phyloP scores from a whole-genome alignment of 2,329 filamentous ascomycete species.

The Hypoxylon sp. region DNA sequence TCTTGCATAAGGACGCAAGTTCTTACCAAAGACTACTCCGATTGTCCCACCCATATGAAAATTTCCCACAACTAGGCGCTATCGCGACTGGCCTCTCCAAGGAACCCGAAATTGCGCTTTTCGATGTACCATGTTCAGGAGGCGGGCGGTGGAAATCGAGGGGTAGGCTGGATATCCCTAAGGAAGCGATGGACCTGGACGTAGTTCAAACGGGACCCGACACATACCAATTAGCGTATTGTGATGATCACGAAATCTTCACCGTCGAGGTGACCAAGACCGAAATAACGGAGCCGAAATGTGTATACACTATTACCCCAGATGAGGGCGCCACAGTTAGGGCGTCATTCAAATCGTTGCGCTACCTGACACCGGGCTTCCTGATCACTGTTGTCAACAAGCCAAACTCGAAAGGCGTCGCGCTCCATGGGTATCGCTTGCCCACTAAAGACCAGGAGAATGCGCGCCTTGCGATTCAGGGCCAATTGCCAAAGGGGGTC shows the following conservation, averaged over 20 bases:
- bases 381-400: slow-evolving; percentile 71
- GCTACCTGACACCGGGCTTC: slow-evolving; percentile 72
- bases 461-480: slow-evolving; percentile 67
- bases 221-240: slow-evolving; percentile 82
- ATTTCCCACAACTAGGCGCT: slow-evolving; percentile 77
- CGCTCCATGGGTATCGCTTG: slow-evolving; percentile 71
- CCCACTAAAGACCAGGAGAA: slow-evolving; percentile 59
- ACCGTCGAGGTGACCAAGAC: slow-evolving; percentile 67
- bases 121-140: slow-evolving; percentile 74
- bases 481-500: slow-evolving; percentile 75
- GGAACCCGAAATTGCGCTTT: slow-evolving; percentile 83
- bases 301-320: slow-evolving; percentile 70
- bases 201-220: slow-evolving; percentile 73
- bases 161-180: slow-evolving; percentile 66
- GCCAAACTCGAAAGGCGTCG: slow-evolving; percentile 70
- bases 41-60: slow-evolving; percentile 66
- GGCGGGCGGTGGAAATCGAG: slow-evolving; percentile 66
- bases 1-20: slow-evolving; percentile 66
- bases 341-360: slow-evolving; percentile 70
- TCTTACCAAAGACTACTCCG: slow-evolving; percentile 73
- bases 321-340: slow-evolving; percentile 61
- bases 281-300: slow-evolving; percentile 63
- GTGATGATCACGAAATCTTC: slow-evolving; percentile 81
- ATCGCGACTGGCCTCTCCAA: slow-evolving; percentile 84
- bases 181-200: slow-evolving; percentile 79